A percentile compares a stretch with the other conserved stretches of the same genome.
These are phyloP conservation scores for Thecaphora thlaspeos DNA, from an alignment of 1,284 basidiomycete species.

Conservation along the genomic window DNA sequence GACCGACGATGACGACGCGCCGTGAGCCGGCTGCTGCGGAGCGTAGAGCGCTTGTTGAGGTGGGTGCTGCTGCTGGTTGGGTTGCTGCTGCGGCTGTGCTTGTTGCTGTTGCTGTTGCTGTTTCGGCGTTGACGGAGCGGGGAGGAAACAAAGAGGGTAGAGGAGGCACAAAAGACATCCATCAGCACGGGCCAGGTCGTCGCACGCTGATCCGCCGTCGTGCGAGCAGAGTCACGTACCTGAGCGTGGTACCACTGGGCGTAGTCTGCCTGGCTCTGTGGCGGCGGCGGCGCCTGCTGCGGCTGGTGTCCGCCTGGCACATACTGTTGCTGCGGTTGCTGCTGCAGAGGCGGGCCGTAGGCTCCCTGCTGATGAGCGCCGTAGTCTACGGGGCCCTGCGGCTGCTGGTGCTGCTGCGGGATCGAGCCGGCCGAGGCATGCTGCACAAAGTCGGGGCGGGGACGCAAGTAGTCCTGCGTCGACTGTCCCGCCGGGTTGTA, in stretches of 20 bases:
- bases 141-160: neutral
- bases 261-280: conserved; percentile 47
- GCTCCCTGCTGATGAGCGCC: no score
- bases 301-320: conserved; percentile 7
- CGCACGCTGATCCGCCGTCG: neutral
- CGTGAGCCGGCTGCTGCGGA: conserved; percentile 1
- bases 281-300: conserved; percentile 51
- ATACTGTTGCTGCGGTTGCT: neutral
- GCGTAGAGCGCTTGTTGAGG: conserved; percentile 4
- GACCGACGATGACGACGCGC: neutral
- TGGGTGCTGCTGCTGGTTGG: conserved; percentile 13
- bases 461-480: conserved; percentile 24
- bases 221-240: neutral
- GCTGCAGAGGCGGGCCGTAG: conserved; percentile 15
- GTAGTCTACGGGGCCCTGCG: conserved; percentile 4
- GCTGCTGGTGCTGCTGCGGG: neutral
- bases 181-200: no score
- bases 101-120: conserved; percentile 17
- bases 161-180: neutral
- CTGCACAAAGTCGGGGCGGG: conserved; percentile 28
- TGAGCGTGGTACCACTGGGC: conserved; percentile 17
- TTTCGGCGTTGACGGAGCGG: neutral
- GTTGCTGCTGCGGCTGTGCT: no score
- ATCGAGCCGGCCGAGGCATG: conserved; percentile 20
- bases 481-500: conserved; percentile 60